These are phyloP conservation scores for Taiwanofungus camphoratus DNA, from an alignment of 1,284 basidiomycete genomes.

Conservation along the genomic window DNA sequence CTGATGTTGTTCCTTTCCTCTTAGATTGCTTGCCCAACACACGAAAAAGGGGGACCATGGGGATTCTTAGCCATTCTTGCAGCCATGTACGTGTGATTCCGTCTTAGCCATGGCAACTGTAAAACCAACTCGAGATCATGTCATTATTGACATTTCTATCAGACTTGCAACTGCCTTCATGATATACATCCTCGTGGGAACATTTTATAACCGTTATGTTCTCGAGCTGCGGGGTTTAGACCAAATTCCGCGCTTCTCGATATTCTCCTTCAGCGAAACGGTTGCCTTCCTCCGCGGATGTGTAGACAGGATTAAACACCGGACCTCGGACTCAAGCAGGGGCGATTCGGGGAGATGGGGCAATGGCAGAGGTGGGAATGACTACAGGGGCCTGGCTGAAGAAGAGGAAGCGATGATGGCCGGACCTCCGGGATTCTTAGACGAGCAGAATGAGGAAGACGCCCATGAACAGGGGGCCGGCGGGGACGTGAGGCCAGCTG, in stretches of 20 bases:
- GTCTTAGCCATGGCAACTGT: conserved; percentile 13
- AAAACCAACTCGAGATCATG: not conserved
- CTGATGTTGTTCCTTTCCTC: conserved; percentile 5
- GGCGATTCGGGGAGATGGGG: conserved; percentile 16
- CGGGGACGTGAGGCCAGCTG: conserved; percentile 15
- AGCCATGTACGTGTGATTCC: conserved; percentile 39
- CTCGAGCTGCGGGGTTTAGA: conserved; percentile 57
- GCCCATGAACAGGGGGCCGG: conserved; percentile 4
- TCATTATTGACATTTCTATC: conserved; percentile 2
- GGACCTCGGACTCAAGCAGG: conserved; percentile 18
- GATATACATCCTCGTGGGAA: conserved; percentile 54
- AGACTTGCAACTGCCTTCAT: conserved; percentile 51
- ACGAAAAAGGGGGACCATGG: conserved; percentile 44
- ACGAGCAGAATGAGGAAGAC: conserved; percentile 27
- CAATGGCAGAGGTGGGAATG: conserved; percentile 13
- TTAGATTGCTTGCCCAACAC: conserved; percentile 62
- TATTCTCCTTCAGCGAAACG: conserved; percentile 31
- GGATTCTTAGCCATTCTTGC: conserved; percentile 47
- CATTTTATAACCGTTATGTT: conserved; percentile 65
- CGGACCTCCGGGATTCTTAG: conserved; percentile 27
- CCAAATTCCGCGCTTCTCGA: conserved; percentile 61
- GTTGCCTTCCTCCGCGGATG: conserved; percentile 23
- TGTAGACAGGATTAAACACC: conserved; percentile 21
- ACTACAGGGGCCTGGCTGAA: conserved; percentile 29
- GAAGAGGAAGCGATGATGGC: conserved; percentile 29